These are phyloP conservation scores for Ochetophila trinervis DNA, from an alignment of 306 rosid species.

Conservation along the genomic window DNA sequence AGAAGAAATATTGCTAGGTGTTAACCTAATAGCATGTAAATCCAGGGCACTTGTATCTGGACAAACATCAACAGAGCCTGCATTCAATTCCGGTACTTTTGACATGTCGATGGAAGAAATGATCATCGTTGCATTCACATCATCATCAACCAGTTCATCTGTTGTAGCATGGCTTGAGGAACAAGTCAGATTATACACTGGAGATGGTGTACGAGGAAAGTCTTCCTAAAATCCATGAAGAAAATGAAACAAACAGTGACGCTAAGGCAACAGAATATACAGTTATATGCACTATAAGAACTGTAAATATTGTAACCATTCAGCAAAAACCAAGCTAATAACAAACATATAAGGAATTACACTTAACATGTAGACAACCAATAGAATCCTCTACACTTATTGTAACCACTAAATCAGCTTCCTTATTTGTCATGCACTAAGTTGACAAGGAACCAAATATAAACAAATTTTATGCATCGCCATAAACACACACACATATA, in stretches of 20 bases:
- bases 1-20: conserved; percentile 14
- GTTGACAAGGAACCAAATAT: too few species aligned
- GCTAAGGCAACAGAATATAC: not conserved
- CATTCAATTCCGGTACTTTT: conserved; percentile 31
- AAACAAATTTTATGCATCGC: too few species aligned
- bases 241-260: conserved; percentile 7
- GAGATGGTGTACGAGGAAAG: conserved; percentile 67
- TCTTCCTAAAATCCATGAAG: conserved; percentile 44
- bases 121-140: conserved; percentile 31
- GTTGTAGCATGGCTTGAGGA: conserved; percentile 38
- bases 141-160: conserved; percentile 41
- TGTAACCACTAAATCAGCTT: too few species aligned
- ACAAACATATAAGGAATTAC: not conserved
- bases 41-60: conserved; percentile 24
- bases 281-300: not conserved
- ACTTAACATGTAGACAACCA: too few species aligned
- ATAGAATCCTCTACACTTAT: too few species aligned
- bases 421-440: too few species aligned
- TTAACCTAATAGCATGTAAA: conserved; percentile 21
- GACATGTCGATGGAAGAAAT: conserved; percentile 33
- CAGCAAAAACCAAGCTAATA: not conserved
- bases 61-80: conserved; percentile 26
- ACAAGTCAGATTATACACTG: conserved; percentile 50
- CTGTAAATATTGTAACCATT: not conserved
- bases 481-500: too few species aligned